Evolutionary conservation across 2,329 filamentous ascomycete species (phyloP), one percentile per base, ranked within the genome.

Genomic region (Neonectria coccinea): DNA sequence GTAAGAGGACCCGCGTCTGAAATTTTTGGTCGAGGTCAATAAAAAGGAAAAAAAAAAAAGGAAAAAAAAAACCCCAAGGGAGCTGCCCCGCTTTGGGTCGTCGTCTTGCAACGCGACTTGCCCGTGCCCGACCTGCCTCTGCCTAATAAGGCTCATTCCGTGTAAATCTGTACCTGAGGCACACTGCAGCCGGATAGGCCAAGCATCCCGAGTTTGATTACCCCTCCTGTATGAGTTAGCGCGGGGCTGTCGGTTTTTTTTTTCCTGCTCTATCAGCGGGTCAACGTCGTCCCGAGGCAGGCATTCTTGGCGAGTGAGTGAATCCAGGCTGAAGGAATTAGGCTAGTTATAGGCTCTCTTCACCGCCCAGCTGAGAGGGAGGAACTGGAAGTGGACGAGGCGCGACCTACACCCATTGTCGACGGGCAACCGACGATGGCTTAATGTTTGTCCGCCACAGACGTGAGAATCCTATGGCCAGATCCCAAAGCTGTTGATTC

Each of bases 201-300:
- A 29, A 18, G 8, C 29, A 48, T 29, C n/a, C 50, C 31, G n/a
- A 52, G 44, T 42, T 33, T 45, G 29, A 31, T 53, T 44, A 33
- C 59, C 59, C 59, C 59, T 62, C 59, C 33, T 36, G 33, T 36
- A 36, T 36, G 33, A 36, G 33, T 57, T 57, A 41, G 54, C 55
- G 60, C 60, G 60, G 71, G 71, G 71, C 58, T 65, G 67, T 68
- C 62, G 63, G 63, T 59, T 61, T 64, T 56, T 67, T 62, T 56
- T 36, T 62, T 9, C 27, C 6, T 27, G 5, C 18, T 29, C 29
- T 51, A 31, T 67, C 22, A 25, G 59, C 63, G 63, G 59, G 59
- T 47, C 63, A 65, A 57, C 25, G 44, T 62, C 25, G 29, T 16
- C 44, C 59, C 63, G 55, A 59, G 7, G 54, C 10, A 29, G 2